Evolutionary conservation across 2,329 filamentous ascomycete genomes (phyloP), one percentile per base, ranked within the genome.

Genomic region (Verticillium dahliae): DNA sequence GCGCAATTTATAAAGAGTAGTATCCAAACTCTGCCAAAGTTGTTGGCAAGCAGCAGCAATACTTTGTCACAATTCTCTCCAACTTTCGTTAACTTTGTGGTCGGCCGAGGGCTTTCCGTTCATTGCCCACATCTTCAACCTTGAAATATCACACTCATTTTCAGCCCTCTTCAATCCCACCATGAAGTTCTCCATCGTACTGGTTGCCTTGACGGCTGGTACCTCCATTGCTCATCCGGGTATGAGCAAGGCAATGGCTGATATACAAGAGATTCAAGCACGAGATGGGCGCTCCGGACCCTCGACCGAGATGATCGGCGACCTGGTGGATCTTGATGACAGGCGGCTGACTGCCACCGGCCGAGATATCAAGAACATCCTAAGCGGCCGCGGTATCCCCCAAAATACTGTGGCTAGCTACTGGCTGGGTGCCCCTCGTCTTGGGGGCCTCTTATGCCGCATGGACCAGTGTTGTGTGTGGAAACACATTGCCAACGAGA

Each of bases 381-480:
- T 80, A 5, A 67, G 69, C 6, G 70, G 70, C 10, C 35, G 62
- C 55, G 68, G 67, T 5, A 70, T 68, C 13, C 67, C 69, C 59
- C 67, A 70, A 6, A 70, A 69, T 41, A 27, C 57, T 22, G 41
- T 50, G 0, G 54, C 54, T 14, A 58, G 54, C 15, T 66, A 63
- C 39, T 60, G 50, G 52, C 50, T 60, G n/a, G 61, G 62, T 10
- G 60, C 63, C 1, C 68, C 72, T 35, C 57, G 67, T 34, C 56
- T 68, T 5, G 68, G 66, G 37, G 70, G 72, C 6, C 58, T 63
- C 1, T 69, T 67, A 1, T 78, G 76, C 64, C 66, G 65, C 41
- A 63, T 68, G 18, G 77, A 80, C 57, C 74, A 75, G 1, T 80
- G 78, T 69, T 80, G 78, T 62, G 70, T 79, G 34, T 80, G 78